These are phyloP conservation scores for Claviceps digitariae DNA, from an alignment of 2,329 filamentous ascomycete species.

Conservation along the genomic window DNA sequence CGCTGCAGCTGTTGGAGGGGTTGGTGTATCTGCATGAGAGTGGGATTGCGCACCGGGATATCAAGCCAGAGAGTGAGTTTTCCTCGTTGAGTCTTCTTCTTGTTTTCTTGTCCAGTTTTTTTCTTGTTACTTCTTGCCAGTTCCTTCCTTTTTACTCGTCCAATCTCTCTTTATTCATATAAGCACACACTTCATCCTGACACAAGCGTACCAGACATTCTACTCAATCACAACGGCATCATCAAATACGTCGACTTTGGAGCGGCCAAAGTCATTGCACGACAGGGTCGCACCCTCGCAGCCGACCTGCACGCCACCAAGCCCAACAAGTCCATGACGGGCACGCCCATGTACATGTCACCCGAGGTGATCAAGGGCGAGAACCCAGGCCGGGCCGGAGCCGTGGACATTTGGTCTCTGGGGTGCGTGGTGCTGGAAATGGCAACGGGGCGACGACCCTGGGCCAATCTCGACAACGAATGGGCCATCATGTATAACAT, in stretches of 20 bases:
- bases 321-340: conserved; percentile 84
- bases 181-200: conserved; percentile 3
- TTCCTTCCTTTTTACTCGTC: not conserved
- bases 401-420: conserved; percentile 91
- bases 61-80: conserved; percentile 88
- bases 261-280: conserved; percentile 90
- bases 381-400: conserved; percentile 63
- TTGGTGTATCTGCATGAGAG: conserved; percentile 87
- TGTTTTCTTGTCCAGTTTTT: not conserved
- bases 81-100: not conserved
- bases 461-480: conserved; percentile 94
- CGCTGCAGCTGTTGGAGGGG: conserved; percentile 84
- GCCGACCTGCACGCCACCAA: conserved; percentile 42
- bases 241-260: conserved; percentile 99
- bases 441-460: conserved; percentile 86
- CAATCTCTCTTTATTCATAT: not conserved
- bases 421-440: conserved; percentile 96
- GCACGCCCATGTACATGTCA: conserved; percentile 99
- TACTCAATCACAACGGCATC: conserved; percentile 92
- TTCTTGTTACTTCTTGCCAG: not conserved
- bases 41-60: conserved; percentile 87
- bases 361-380: conserved; percentile 95
- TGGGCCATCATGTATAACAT: conserved; percentile 99
- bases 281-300: conserved; percentile 77
- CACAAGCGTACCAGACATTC: conserved; percentile 55